Evolutionary conservation across 176 grass and related monocot genomes (phyloP), one percentile per base, ranked within the genome.

Genomic region (Panicum miliaceum): DNA sequence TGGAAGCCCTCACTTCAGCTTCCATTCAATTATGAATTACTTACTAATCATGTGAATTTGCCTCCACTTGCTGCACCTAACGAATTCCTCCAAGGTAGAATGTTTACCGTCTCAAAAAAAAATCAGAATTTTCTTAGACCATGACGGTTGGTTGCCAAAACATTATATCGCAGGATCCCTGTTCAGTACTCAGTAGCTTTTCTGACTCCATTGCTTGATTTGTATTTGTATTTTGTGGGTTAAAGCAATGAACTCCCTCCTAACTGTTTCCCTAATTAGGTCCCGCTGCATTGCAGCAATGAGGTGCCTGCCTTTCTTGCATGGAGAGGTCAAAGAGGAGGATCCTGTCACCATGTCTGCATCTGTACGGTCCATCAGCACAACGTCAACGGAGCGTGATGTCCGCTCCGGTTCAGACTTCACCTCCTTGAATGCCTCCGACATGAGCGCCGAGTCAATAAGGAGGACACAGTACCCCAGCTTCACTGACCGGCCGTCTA

Each of bases 401-500:
- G 43, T 83, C 23, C 88, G 89, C 79, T 99, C 96, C 0, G 88
- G 88, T 35, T 94, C 96, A 2, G 93, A 91, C 68, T 83, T 94
- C 80, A 96, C 82, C 70, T 94, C 91, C 57, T 10, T 74, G 66
- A 82, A 95, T 68, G 90, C 57, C 68, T 95, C 91, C 0, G 91
- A 90, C 62, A 61, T 84, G 76, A 91, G 93, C 26, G 61, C 85
- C 0, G 87, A 93, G 35, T 99, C 97, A 0, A 83, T 96, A 71
- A 86, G 76, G 29, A 89, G 91, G 79, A 80, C 84, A 8, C 89
- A 92, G 51, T 99, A 91, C 40, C 91, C 89, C 8, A 94, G 91
- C 82, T 99, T 99, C 87, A 92, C 97, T 43, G 93, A 99, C 70
- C 88, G 60, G 8, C 90, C 87, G 12, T 73, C 81, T 84, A 94